phyloP scores from a whole-genome alignment of 352 stramenopile genomes.

The Globisporangium viniferum region DNA sequence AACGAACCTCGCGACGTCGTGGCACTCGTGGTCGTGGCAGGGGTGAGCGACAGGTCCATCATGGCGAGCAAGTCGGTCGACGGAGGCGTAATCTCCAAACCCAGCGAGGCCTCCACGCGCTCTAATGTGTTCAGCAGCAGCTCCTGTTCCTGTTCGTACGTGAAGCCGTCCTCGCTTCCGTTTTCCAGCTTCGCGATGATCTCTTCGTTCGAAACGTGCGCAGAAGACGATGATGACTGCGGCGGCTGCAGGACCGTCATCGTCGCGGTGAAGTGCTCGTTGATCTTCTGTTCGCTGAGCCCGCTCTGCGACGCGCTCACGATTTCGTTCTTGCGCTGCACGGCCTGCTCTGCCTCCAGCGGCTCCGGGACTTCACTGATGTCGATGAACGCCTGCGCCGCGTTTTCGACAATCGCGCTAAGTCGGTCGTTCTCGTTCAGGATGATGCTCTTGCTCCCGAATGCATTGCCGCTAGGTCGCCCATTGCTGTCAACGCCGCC shows the following conservation, averaged over 20 bases:
- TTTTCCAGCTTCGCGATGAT: slow-evolving; percentile 49
- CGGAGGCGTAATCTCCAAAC: slow-evolving; percentile 48
- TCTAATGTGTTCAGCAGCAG: slow-evolving; percentile 46
- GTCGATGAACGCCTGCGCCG: slow-evolving; percentile 77
- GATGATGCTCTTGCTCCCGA: slow-evolving; percentile 46
- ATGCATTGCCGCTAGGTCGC: slow-evolving; percentile 37
- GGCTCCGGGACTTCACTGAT: slow-evolving; percentile 80
- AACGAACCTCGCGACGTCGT: slow-evolving; percentile 32
- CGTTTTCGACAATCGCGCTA: slow-evolving; percentile 72
- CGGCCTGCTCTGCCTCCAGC: slow-evolving; percentile 71
- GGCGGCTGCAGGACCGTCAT: slow-evolving; percentile 42
- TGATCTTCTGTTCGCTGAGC: slow-evolving; percentile 52
- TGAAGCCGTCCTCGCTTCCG: slow-evolving; percentile 33
- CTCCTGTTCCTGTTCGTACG: slow-evolving; percentile 61
- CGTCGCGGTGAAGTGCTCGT: slow-evolving; percentile 44
- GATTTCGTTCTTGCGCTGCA: slow-evolving; percentile 78
- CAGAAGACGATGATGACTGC: slow-evolving; percentile 20
- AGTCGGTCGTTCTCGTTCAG: slow-evolving; percentile 77
- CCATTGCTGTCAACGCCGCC: slow-evolving; percentile 38
- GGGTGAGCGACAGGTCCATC: slow-evolving; percentile 47
- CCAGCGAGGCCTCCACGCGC: slow-evolving; percentile 40
- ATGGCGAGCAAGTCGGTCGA: slow-evolving; percentile 58
- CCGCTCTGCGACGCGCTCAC: slow-evolving; percentile 43
- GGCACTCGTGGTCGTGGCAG: slow-evolving; percentile 3
- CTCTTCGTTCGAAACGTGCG: slow-evolving; percentile 30